These are phyloP conservation scores for Oenanthe sinensis DNA, from an alignment of 129 eudicot genomes.

Conservation along the genomic window DNA sequence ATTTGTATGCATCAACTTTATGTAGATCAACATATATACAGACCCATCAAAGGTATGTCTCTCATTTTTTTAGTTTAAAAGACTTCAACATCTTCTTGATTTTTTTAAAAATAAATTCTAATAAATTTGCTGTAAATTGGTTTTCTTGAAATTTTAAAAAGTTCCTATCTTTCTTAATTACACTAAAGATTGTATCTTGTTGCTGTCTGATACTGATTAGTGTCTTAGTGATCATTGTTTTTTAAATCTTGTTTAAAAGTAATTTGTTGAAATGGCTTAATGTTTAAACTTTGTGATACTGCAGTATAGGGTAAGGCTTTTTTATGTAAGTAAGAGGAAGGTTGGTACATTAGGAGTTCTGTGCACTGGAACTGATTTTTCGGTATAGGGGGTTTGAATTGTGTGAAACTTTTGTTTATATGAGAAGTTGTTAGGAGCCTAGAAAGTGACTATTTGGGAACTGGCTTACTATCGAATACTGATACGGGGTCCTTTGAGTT, in stretches of 20 bases:
- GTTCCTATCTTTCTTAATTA: not conserved
- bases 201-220: not conserved
- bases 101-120: not conserved
- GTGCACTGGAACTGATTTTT: not conserved
- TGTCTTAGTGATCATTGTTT: not conserved
- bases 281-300: not conserved
- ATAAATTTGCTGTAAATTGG: not conserved
- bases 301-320: not conserved
- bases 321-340: not conserved
- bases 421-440: conserved; percentile 8
- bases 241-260: not conserved
- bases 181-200: not conserved
- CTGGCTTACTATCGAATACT: not conserved
- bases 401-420: not conserved
- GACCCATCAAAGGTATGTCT: conserved; percentile 8
- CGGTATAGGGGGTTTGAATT: too few relatives aligned
- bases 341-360: not conserved
- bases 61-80: not conserved
- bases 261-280: not conserved
- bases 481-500: not conserved
- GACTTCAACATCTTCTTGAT: not conserved
- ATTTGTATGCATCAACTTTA: not conserved
- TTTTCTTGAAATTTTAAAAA: not conserved
- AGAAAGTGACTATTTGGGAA: not conserved
- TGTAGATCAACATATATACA: not conserved